phyloP scores from a whole-genome alignment of 768 basidiomycete genomes.

The Omphalotus guepiniiformis region DNA sequence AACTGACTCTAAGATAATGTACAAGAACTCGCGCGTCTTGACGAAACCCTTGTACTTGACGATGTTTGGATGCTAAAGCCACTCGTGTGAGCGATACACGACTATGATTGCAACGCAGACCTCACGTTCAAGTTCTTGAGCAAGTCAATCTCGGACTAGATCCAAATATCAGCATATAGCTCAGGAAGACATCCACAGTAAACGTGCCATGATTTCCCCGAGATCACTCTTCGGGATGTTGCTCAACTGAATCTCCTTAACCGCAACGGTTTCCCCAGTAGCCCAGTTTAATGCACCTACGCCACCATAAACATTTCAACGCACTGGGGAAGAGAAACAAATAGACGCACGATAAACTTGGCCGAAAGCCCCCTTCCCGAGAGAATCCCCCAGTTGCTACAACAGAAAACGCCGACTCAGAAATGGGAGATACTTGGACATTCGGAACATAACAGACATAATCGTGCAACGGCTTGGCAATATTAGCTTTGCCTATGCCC shows the following conservation, averaged over 20 bases:
- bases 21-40: constrained; percentile 89
- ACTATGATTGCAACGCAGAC: constrained; percentile 7
- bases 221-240: constrained; percentile 93
- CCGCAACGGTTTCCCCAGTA: constrained; percentile 96
- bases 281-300: constrained; percentile 89
- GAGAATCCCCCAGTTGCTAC: constrained; percentile 92
- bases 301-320: constrained; percentile 10
- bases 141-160: constrained; percentile 91
- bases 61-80: constrained; percentile 82
- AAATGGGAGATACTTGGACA: background rate
- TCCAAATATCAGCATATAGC: background rate
- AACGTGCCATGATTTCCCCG: constrained; percentile 90
- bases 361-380: constrained; percentile 97
- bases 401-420: background rate
- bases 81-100: constrained; percentile 9
- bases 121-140: constrained; percentile 93
- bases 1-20: constrained; percentile 98
- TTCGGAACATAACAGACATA: constrained; percentile 41
- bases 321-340: background rate
- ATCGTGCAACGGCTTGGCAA: constrained; percentile 59
- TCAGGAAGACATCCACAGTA: constrained; percentile 16
- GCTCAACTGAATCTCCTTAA: constrained; percentile 94
- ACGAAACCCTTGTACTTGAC: constrained; percentile 99
- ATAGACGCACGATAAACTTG: constrained; percentile 84
- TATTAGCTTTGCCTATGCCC: constrained; percentile 25